These are phyloP conservation scores for Babesia ovis DNA, from an alignment of 169 alveolate genomes.

Conservation along the genomic window DNA sequence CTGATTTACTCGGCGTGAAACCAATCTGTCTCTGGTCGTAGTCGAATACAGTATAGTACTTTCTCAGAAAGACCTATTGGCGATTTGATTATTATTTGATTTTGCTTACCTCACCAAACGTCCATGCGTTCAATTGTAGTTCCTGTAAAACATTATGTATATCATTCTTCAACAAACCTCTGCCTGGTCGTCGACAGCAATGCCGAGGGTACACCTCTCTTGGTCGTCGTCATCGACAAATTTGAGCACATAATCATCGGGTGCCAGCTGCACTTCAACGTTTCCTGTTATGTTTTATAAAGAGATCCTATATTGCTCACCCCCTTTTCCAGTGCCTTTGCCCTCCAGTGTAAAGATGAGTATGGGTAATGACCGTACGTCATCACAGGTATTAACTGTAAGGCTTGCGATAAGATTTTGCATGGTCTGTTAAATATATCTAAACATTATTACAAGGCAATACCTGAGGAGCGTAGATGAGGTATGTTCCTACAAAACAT, in stretches of 20 bases:
- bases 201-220: constrained; percentile 69
- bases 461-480: constrained; percentile 66
- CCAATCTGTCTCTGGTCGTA: constrained; percentile 75
- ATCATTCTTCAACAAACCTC: constrained; percentile 41
- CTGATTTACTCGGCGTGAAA: constrained; percentile 67
- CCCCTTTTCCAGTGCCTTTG: neutral
- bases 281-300: constrained; percentile 14
- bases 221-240: constrained; percentile 50
- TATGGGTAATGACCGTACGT: constrained; percentile 20
- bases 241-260: constrained; percentile 75
- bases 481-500: constrained; percentile 39
- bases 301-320: neutral
- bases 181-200: constrained; percentile 72
- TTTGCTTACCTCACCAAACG: constrained; percentile 61
- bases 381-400: constrained; percentile 38
- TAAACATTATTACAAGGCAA: neutral
- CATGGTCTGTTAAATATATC: constrained; percentile 27
- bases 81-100: neutral
- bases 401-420: constrained; percentile 16
- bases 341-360: constrained; percentile 45
- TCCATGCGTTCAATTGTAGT: constrained; percentile 62
- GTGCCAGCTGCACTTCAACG: constrained; percentile 68
- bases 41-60: constrained; percentile 77
- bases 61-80: constrained; percentile 67
- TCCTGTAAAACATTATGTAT: constrained; percentile 23